These are phyloP conservation scores for Pharus latifolius DNA, from an alignment of 176 grass and related monocot genomes.

Conservation along the genomic window DNA sequence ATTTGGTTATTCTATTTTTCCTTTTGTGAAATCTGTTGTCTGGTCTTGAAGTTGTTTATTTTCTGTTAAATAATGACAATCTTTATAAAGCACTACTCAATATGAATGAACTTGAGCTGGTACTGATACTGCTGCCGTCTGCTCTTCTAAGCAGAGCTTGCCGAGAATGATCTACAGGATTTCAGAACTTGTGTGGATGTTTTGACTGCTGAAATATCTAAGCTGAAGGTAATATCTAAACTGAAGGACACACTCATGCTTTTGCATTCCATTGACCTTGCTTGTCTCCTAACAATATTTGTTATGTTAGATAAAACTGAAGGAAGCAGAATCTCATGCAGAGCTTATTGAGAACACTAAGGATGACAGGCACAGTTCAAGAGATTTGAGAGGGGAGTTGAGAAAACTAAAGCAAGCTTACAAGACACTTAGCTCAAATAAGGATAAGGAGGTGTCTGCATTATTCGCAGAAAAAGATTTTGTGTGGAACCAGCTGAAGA, in stretches of 20 bases:
- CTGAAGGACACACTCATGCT: neutral
- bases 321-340: neutral
- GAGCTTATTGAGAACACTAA: neutral
- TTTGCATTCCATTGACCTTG: neutral
- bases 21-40: neutral
- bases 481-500: constrained; percentile 52
- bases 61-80: neutral
- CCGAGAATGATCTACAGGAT: constrained; percentile 29
- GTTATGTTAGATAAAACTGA: constrained; percentile 29
- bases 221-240: constrained; percentile 28
- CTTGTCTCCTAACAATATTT: neutral
- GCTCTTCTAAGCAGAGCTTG: constrained; percentile 16
- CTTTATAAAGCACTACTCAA: neutral
- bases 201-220: constrained; percentile 32
- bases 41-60: neutral
- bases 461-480: constrained; percentile 39
- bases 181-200: constrained; percentile 7
- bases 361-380: neutral
- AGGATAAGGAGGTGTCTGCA: constrained; percentile 36
- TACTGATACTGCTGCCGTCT: neutral
- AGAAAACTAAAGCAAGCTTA: constrained; percentile 39
- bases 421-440: constrained; percentile 25
- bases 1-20: neutral
- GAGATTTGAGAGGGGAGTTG: constrained; percentile 20
- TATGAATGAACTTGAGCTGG: neutral